phyloP scores from a whole-genome alignment of 192 early-diverging fungal genomes.

The Backusella tuberculispora region DNA sequence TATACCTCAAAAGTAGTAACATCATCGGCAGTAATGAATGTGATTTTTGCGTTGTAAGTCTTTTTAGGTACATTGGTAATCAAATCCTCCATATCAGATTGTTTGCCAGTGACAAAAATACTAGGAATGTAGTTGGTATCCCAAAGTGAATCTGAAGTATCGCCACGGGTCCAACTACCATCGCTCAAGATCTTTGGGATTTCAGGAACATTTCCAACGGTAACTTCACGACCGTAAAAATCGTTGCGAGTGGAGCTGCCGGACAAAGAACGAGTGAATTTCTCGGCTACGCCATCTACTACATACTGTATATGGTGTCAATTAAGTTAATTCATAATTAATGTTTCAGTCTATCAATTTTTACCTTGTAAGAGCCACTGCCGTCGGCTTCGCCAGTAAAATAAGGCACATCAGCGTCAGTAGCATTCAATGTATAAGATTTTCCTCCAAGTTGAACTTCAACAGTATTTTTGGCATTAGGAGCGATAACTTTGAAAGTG shows the following conservation, averaged over 20 bases:
- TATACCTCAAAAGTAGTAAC: constrained; percentile 43
- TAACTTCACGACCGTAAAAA: constrained; percentile 42
- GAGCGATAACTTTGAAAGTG: constrained; percentile 45
- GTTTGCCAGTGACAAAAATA: constrained; percentile 43
- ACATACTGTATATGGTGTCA: constrained; percentile 34
- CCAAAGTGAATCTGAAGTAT: constrained; percentile 35
- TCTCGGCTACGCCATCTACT: constrained; percentile 34
- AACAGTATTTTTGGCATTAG: constrained; percentile 32
- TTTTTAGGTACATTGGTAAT: constrained; percentile 25
- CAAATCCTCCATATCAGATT: constrained; percentile 26
- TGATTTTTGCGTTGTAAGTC: constrained; percentile 36
- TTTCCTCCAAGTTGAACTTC: constrained; percentile 39
- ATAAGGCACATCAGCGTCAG: constrained; percentile 37
- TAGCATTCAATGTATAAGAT: constrained; percentile 26
- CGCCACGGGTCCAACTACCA: constrained; percentile 46
- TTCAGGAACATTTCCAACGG: constrained; percentile 47
- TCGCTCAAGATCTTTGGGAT: constrained; percentile 40
- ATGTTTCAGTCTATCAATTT: not conserved
- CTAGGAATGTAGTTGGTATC: constrained; percentile 52
- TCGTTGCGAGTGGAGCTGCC: constrained; percentile 40
- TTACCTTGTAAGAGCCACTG: constrained; percentile 42
- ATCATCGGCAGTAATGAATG: constrained; percentile 43
- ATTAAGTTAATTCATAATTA: constrained; percentile 9
- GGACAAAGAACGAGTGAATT: constrained; percentile 39
- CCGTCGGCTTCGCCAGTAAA: constrained; percentile 40